phyloP scores from a whole-genome alignment of 2,329 filamentous ascomycete genomes.

The Claviceps sp. region DNA sequence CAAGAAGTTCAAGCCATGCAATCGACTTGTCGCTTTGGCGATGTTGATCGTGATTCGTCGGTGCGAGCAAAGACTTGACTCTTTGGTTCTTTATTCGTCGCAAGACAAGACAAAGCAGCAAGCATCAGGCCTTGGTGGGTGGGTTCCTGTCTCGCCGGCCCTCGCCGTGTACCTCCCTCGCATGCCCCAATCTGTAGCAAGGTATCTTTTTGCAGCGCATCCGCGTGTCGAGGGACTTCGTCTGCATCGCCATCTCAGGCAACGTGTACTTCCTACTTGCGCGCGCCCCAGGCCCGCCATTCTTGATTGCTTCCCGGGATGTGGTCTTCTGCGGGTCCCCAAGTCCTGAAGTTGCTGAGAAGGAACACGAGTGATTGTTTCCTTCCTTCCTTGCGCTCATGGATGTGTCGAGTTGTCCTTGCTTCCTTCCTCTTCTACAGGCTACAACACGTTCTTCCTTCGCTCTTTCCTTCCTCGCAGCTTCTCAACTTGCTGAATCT shows the following conservation, averaged over 20 bases:
- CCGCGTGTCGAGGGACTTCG: slow-evolving; percentile 4
- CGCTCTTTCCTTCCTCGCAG: too few species aligned
- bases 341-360: not conserved
- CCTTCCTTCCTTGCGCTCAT: not conserved
- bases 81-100: too few species aligned
- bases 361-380: not conserved
- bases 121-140: not conserved
- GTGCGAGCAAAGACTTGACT: not conserved
- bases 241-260: slow-evolving; percentile 2
- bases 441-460: too few species aligned
- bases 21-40: not conserved
- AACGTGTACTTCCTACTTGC: slow-evolving; percentile 3
- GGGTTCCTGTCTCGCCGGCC: not conserved
- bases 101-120: not conserved
- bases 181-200: slow-evolving; percentile 1
- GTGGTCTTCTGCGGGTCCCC: not conserved
- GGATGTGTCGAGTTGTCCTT: not conserved
- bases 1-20: not conserved
- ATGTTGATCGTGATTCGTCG: not conserved
- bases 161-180: slow-evolving; percentile 1
- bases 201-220: slow-evolving; percentile 6
- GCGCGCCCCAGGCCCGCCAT: slow-evolving; percentile 1
- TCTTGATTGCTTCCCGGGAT: slow-evolving; percentile 3
- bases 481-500: too few species aligned
- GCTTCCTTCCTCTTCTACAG: not conserved